Evolutionary conservation across 2,329 filamentous ascomycete species (phyloP).

Genomic region (Paecilomyces dactylethromorphus): DNA sequence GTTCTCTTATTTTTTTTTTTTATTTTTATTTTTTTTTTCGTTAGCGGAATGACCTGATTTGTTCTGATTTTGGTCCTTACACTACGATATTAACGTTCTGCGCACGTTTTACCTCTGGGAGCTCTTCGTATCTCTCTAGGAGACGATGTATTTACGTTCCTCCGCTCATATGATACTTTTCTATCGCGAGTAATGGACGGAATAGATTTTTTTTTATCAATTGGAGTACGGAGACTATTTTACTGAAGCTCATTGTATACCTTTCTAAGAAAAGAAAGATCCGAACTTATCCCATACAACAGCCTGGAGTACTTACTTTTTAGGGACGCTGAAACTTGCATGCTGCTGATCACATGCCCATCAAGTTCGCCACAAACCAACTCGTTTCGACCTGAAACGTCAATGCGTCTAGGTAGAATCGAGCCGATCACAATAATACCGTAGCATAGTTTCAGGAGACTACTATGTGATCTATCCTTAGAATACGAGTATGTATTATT

Average conservation of each 20-base stretch:
- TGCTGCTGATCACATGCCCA: neutral
- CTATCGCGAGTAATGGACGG: neutral
- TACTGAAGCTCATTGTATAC: no score
- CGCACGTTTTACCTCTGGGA: neutral
- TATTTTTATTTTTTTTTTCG: neutral
- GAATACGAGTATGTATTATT: no score
- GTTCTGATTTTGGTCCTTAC: neutral
- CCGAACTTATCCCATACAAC: neutral
- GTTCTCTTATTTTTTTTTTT: neutral
- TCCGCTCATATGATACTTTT: neutral
- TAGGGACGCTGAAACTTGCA: neutral
- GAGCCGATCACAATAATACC: neutral
- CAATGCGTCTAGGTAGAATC: neutral
- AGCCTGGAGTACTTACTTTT: neutral
- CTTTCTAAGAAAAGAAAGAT: neutral
- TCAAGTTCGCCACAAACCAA: neutral
- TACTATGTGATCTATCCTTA: neutral
- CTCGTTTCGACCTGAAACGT: neutral
- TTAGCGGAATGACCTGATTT: neutral
- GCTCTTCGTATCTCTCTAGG: neutral
- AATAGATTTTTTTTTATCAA: neutral
- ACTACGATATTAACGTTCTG: neutral
- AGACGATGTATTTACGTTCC: neutral
- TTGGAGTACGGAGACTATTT: neutral
- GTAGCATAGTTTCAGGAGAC: neutral